Evolutionary conservation across 164 flowering plant genomes (phyloP).

Genomic region (Buxus sempervirens): DNA sequence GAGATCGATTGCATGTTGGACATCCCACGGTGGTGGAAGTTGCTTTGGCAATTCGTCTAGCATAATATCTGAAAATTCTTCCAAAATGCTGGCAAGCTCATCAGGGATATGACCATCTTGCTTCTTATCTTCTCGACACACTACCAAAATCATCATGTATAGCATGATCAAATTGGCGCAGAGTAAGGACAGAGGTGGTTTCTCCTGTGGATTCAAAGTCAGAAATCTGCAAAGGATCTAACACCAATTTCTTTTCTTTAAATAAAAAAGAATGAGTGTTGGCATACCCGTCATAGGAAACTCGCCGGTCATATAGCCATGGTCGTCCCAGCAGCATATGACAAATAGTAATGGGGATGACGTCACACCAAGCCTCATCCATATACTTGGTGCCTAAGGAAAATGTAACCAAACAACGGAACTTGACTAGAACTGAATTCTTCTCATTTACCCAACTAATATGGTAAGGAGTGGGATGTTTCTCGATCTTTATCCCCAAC

Average conservation of each 20-base stretch:
- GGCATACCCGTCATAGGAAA: neutral
- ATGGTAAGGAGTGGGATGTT: too few relatives aligned
- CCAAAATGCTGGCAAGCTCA: too few relatives aligned
- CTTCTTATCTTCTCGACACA: neutral
- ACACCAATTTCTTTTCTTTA: neutral
- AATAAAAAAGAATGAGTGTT: neutral
- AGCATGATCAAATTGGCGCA: neutral
- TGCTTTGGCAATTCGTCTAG: neutral
- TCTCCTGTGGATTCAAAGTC: neutral
- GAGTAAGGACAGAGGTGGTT: neutral
- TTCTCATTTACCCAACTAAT: too few relatives aligned
- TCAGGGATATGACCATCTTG: too few relatives aligned
- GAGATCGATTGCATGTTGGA: constrained; percentile 1
- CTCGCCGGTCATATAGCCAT: constrained; percentile 7
- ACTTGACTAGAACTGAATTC: neutral
- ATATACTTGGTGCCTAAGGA: neutral
- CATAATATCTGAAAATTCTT: neutral
- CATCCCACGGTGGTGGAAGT: neutral
- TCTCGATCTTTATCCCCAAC: neutral
- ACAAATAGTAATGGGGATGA: constrained; percentile 5
- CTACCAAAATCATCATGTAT: neutral
- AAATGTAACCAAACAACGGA: neutral
- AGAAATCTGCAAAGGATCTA: neutral
- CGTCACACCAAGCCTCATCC: too few relatives aligned
- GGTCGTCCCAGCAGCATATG: constrained; percentile 15